Evolutionary conservation across 164 flowering plant species (phyloP).

Genomic region (Nelumbo lutea): DNA sequence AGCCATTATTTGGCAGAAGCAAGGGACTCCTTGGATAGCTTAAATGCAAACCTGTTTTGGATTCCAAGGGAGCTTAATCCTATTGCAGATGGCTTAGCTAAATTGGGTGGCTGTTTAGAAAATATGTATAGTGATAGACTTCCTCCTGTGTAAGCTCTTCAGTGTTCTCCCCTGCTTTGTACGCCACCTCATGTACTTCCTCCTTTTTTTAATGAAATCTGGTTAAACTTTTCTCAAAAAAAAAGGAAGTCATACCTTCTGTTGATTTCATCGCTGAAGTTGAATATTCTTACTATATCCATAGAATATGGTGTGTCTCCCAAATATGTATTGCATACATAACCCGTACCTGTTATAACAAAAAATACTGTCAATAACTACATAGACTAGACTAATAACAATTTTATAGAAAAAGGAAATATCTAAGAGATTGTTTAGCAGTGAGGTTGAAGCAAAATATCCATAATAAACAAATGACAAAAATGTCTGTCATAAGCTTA

Average conservation of each 20-base stretch:
- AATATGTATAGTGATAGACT: too few relatives aligned
- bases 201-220: too few relatives aligned
- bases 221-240: background rate
- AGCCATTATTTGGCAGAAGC: too few relatives aligned
- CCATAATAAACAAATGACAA: background rate
- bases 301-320: constrained; percentile 54
- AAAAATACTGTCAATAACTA: background rate
- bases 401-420: background rate
- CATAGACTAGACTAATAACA: background rate
- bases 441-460: background rate
- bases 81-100: too few relatives aligned
- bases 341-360: constrained; percentile 54
- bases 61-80: too few relatives aligned
- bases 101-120: too few relatives aligned
- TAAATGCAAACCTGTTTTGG: too few relatives aligned
- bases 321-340: constrained; percentile 55
- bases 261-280: constrained; percentile 57
- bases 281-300: constrained; percentile 77
- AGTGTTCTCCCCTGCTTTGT: too few relatives aligned
- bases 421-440: background rate
- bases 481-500: background rate
- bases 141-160: too few relatives aligned
- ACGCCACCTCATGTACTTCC: too few relatives aligned
- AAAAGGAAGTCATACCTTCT: constrained; percentile 45
- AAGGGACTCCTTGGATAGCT: too few relatives aligned